Base-by-base conservation (phyloP, 2,329 filamentous ascomycete genomes). In the Purpureocillium takamizusanense region DNA sequence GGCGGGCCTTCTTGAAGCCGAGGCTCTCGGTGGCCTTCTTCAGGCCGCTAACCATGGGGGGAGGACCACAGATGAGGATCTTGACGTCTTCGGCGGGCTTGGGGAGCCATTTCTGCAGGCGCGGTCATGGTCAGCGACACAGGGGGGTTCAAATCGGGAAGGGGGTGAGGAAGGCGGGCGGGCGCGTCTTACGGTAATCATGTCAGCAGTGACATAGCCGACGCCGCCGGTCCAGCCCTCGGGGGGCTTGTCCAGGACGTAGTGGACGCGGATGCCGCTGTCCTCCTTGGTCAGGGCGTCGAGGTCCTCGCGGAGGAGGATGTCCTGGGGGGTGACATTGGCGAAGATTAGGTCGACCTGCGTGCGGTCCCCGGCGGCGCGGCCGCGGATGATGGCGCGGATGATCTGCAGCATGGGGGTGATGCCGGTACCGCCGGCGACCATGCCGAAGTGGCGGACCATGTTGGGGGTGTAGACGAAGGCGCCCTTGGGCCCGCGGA, bases 401-500 rank as follows among this genome's bases (percentile, higher is more conserved):
- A 95, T 81, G 53, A 98, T 80, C 70, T 98, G 92, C 46, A 97
- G 76, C 92, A 98, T 98, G 44, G 92, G 92, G 9, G 92, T 97
- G 62, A 98, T 97, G 51, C 92, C 92, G 27, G 92, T 97, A 48
- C 92, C 92, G 50, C 92, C 92, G 47, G 92, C 88, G 58, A 98
- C 86, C 92, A 98, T 98, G 58, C 89, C 92, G 51, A 98, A 94
- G 65, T 86, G 86, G 48, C 86, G 82, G 52, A 90, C 86, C 85
- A 98, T 90, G 73, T 95, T 95, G 52, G 90, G 88, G 14, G 83
- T 86, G 70, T 98, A 98, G 46, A 94, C 86, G 74, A 98, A 95
- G 52, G 90, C 90, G 52, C 92, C 92, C 76, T 97, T 97, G 63
- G 92, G 92, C 9, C 92, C 92, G 53, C 78, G 81, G 53, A 97